These are phyloP conservation scores for Hymenoscyphus salicellus DNA, from an alignment of 2,329 filamentous ascomycete species.

Conservation along the genomic window DNA sequence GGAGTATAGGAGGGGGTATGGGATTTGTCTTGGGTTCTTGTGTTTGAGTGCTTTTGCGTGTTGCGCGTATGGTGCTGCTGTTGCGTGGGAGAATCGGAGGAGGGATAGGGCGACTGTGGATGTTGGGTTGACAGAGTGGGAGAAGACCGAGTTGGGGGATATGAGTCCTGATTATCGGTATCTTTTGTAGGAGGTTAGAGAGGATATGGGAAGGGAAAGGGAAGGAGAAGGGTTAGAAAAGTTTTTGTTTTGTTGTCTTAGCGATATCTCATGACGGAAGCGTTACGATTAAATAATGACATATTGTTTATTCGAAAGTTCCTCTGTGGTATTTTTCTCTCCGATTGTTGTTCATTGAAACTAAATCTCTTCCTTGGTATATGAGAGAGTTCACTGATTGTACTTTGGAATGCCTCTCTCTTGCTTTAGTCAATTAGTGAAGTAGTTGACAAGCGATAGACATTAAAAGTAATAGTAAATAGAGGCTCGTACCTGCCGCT, in stretches of 20 bases:
- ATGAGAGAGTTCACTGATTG: too few species aligned
- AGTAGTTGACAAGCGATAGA: too few species aligned
- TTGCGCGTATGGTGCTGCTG: conserved; percentile 56
- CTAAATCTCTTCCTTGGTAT: too few species aligned
- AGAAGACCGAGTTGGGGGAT: conserved; percentile 50
- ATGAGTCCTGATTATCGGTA: conserved; percentile 5
- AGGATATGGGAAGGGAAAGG: background rate
- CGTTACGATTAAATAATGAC: too few species aligned
- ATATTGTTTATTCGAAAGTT: too few species aligned
- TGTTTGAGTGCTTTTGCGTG: conserved; percentile 63
- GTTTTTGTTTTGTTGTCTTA: background rate
- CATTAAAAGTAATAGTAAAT: too few species aligned
- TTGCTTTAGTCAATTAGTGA: too few species aligned
- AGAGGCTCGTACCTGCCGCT: too few species aligned
- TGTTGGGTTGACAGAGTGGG: conserved; percentile 54
- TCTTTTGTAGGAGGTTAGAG: background rate
- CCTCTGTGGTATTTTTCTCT: too few species aligned
- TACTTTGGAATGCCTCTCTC: too few species aligned
- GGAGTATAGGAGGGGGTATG: conserved; percentile 68
- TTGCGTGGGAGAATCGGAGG: conserved; percentile 58
- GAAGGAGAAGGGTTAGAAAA: background rate
- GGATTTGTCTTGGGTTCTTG: conserved; percentile 72
- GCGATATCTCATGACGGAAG: too few species aligned
- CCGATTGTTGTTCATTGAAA: too few species aligned
- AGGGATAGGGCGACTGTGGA: conserved; percentile 48